These are phyloP conservation scores for Theobroma grandiflorum DNA, from an alignment of 441 rosid genomes.

Conservation along the genomic window DNA sequence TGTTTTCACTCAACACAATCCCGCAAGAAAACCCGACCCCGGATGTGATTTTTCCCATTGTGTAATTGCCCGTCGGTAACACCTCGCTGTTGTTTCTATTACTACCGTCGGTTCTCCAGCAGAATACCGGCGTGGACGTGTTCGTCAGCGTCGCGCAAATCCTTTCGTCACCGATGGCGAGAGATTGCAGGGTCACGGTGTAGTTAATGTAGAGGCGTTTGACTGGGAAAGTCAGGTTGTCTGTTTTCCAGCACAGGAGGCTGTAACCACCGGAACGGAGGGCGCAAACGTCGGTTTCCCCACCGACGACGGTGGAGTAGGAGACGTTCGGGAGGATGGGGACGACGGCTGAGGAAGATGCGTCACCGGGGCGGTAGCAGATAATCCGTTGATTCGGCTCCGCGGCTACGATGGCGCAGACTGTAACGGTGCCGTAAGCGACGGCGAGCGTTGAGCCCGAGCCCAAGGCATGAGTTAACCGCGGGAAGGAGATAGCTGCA, in stretches of 20 bases:
- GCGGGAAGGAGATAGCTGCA: slow-evolving; percentile 26
- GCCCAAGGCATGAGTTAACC: slow-evolving; percentile 61
- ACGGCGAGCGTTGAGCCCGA: slow-evolving; percentile 80
- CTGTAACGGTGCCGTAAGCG: slow-evolving; percentile 58
- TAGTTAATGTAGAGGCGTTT: slow-evolving; percentile 62
- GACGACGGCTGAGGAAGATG: slow-evolving; percentile 1
- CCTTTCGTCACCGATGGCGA: slow-evolving; percentile 72
- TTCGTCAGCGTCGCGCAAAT: slow-evolving; percentile 62
- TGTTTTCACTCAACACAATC: slow-evolving; percentile 38
- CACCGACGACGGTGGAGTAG: slow-evolving; percentile 77
- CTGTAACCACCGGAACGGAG: slow-evolving; percentile 78
- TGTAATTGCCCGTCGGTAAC: slow-evolving; percentile 9
- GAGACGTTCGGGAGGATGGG: slow-evolving; percentile 60
- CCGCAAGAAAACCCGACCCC: slow-evolving; percentile 86
- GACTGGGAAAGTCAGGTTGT: slow-evolving; percentile 28
- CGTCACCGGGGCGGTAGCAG: slow-evolving; percentile 54
- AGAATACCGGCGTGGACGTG: slow-evolving; percentile 44
- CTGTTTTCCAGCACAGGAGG: slow-evolving; percentile 73
- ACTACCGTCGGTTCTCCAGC: slow-evolving; percentile 65
- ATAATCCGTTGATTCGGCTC: slow-evolving; percentile 52
- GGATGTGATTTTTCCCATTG: slow-evolving; percentile 55
- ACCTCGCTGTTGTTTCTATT: neutral
- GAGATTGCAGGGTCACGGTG: slow-evolving; percentile 44
- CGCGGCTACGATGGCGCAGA: slow-evolving; percentile 72
- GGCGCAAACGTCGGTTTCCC: slow-evolving; percentile 70